Evolutionary conservation across 345 rosid genomes (phyloP), one percentile per base, ranked within the genome.

Genomic region (Heritiera littoralis): DNA sequence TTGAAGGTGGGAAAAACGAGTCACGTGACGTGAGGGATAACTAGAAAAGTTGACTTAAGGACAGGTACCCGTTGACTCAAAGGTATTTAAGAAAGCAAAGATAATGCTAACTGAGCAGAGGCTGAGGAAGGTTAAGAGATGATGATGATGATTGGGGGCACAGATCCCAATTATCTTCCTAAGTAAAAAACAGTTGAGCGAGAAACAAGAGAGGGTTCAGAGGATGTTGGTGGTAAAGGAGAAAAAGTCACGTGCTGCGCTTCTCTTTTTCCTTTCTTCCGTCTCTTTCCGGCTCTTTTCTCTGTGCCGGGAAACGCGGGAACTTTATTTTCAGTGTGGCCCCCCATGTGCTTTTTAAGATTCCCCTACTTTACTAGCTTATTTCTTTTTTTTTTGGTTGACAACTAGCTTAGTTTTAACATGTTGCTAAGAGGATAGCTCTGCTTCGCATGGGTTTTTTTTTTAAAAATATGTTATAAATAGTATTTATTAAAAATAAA

Each of bases 111-210:
- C 1, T 4, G 11, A 6, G 66, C 35, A 60, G 66, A 20, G 6
- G 65, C 13, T 23, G 66, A 28, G 30, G n/a, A 5, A 7, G 17
- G 10, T 23, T 82, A 58, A 74, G 78, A 72, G 0, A 52, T 88
- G 85, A 90, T 86, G 91, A 90, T 90, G 85, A 85, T 86, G 28
- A 23, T 23, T 23, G 28, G 28, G 83, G 6, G 89, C 89, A 70
- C 90, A 81, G 89, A 86, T 86, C 88, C 93, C 89, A 1, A 85
- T 87, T 73, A 78, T 30, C 43, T 61, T 55, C 38, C 18, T n/a
- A 15, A 41, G 14, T 10, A 55, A 65, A 7, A 32, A 13, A 55
- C 64, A 46, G 63, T 7, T 23, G 38, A 1, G 45, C 7, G 6
- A 43, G 9, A 43, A 43, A 43, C 5, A 41, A 2, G 54, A 12